These are phyloP conservation scores for Orbilia brochopaga DNA, from an alignment of 2,329 filamentous ascomycete species.

Conservation along the genomic window DNA sequence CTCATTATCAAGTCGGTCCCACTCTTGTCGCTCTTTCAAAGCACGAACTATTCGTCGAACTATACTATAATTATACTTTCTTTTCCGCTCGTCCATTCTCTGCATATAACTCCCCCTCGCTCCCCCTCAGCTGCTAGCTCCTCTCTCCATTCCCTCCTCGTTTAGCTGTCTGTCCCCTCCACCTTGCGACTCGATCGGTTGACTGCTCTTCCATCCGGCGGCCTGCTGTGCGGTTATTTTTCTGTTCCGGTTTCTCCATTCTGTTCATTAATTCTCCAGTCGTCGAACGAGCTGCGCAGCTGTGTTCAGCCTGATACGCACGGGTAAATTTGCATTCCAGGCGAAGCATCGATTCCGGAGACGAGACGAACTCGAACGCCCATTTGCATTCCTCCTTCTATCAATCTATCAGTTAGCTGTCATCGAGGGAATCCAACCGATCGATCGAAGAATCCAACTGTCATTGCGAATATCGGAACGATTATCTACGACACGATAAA, in stretches of 20 bases:
- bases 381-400: neutral
- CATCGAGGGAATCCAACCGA: no score
- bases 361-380: slow-evolving; percentile 40
- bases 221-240: no score
- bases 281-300: no score
- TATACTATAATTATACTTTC: slow-evolving; percentile 17
- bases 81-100: slow-evolving; percentile 14
- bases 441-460: neutral
- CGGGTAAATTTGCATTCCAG: slow-evolving; percentile 59
- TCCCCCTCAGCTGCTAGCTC: neutral
- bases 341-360: slow-evolving; percentile 55
- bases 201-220: slow-evolving; percentile 56
- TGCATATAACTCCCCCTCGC: slow-evolving; percentile 12
- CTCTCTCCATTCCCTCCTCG: slow-evolving; percentile 14
- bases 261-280: no score
- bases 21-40: slow-evolving; percentile 8
- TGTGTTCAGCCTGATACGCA: slow-evolving; percentile 17
- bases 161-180: neutral
- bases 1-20: slow-evolving; percentile 6
- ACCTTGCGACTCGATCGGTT: no score
- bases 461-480: neutral
- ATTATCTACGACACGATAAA: neutral
- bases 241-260: no score
- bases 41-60: neutral
- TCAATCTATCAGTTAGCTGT: neutral